These are phyloP conservation scores for Beauveria asiatica DNA, from an alignment of 2,329 filamentous ascomycete species.

Conservation along the genomic window DNA sequence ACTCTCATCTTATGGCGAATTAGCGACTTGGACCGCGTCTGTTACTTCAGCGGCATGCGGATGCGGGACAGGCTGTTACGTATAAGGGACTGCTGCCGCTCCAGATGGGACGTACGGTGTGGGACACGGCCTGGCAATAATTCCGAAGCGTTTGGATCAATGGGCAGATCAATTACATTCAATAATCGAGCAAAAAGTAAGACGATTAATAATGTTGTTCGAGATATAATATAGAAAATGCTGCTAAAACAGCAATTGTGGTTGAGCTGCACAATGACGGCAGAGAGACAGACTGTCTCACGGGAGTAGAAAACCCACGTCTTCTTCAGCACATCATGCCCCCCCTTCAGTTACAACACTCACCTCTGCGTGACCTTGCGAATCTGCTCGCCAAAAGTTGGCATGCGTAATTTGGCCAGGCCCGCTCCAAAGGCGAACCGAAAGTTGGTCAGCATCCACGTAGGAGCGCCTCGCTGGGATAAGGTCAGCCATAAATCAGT, in stretches of 20 bases:
- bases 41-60: slow-evolving; percentile 20
- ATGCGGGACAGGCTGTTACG: slow-evolving; percentile 25
- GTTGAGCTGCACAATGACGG: not conserved
- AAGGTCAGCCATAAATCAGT: not conserved
- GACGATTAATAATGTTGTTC: too few relatives aligned
- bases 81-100: slow-evolving; percentile 15
- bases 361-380: slow-evolving; percentile 1
- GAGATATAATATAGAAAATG: not conserved
- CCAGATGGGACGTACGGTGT: slow-evolving; percentile 7
- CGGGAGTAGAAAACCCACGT: not conserved
- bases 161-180: too few relatives aligned
- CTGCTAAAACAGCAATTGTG: not conserved
- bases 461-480: slow-evolving; percentile 16
- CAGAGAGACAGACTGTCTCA: not conserved
- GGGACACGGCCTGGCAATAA: not conserved
- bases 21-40: too few relatives aligned
- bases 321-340: not conserved
- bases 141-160: too few relatives aligned
- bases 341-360: not conserved
- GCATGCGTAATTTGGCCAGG: not conserved
- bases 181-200: not conserved
- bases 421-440: not conserved
- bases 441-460: slow-evolving; percentile 15
- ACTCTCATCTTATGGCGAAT: too few relatives aligned
- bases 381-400: not conserved